phyloP scores from a whole-genome alignment of 495 filamentous ascomycete genomes.

The Aspergillus nidulans region DNA sequence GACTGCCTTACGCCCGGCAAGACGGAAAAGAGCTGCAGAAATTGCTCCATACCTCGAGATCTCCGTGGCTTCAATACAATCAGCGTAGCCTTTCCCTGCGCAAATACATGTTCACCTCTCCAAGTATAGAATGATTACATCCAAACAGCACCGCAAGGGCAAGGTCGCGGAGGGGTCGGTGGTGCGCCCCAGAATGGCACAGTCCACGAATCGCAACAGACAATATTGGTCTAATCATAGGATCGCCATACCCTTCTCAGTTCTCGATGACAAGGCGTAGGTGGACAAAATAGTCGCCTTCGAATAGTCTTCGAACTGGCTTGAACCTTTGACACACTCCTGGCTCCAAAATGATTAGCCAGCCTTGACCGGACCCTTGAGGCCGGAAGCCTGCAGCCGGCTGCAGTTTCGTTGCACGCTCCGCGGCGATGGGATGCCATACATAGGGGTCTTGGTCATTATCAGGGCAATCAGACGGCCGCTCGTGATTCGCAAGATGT shows the following conservation, averaged over 20 bases:
- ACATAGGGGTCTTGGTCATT: not conserved
- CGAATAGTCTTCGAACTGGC: not conserved
- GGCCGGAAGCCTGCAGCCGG: not conserved
- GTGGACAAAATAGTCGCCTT: not conserved
- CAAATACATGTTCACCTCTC: constrained; percentile 10
- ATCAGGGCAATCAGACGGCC: not conserved
- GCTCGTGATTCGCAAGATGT: not conserved
- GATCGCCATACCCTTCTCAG: not conserved
- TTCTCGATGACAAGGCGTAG: not conserved
- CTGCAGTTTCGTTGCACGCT: not conserved
- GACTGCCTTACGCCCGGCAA: constrained; percentile 6
- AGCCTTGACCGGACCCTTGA: too few species aligned
- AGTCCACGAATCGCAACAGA: constrained; percentile 7
- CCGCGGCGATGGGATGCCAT: not conserved
- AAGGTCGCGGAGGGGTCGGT: constrained; percentile 17
- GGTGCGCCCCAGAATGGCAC: constrained; percentile 15
- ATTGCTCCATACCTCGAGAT: not conserved
- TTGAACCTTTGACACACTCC: not conserved
- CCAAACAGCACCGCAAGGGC: constrained; percentile 6
- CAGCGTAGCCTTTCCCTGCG: not conserved
- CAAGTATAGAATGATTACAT: constrained; percentile 14
- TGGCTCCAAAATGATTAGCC: not conserved
- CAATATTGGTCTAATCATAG: not conserved
- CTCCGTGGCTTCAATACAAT: not conserved
- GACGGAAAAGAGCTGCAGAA: constrained; percentile 4